Evolutionary conservation across 768 basidiomycete genomes (phyloP), one percentile per base, ranked within the genome.

Genomic region (Tylopilus balloui): DNA sequence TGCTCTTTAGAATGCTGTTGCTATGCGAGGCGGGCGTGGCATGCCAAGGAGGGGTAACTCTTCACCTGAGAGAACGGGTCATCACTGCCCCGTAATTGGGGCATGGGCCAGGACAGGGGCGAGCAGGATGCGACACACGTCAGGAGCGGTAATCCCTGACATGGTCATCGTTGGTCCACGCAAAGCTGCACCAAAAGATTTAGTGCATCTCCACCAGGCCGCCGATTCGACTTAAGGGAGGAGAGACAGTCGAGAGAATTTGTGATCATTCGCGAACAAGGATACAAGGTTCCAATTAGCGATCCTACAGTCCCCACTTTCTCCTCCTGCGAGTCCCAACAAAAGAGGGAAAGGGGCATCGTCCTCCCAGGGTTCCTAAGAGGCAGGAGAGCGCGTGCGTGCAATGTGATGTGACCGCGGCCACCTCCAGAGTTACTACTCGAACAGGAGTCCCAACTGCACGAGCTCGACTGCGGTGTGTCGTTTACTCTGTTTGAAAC

Each of bases 401-500:
- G 61, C 59, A 56, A 56, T 49, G 39, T 54, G 46, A 50, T 56
- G 50, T 50, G 51, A 55, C 51, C 38, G 3, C 11, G 53, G 48
- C 47, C 42, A 48, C 53, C 53, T 52, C 52, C 54, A 44, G 37
- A 32, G 42, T 54, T 54, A n/a, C 42, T 32, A 51, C 21, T 37
- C 45, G 31, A 52, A 27, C 58, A 53, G 59, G 52, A 31, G 47
- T 48, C 47, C 47, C 31, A 43, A 52, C 49, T 56, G 52, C 63
- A 66, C 67, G 58, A 45, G 56, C 67, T 65, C 63, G 42, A 56
- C 62, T 51, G 54, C 39, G 55, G 52, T 24, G 5, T 27, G 58
- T 57, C 52, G 51, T 58, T 72, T 71, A 73, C 68, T 73, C 72
- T 73, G 67, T 40, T 44, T 11, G 10, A 42, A n/a, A 6, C 2